Base-by-base conservation (phyloP, 257 asterid species). In the Gentiana dahurica region DNA sequence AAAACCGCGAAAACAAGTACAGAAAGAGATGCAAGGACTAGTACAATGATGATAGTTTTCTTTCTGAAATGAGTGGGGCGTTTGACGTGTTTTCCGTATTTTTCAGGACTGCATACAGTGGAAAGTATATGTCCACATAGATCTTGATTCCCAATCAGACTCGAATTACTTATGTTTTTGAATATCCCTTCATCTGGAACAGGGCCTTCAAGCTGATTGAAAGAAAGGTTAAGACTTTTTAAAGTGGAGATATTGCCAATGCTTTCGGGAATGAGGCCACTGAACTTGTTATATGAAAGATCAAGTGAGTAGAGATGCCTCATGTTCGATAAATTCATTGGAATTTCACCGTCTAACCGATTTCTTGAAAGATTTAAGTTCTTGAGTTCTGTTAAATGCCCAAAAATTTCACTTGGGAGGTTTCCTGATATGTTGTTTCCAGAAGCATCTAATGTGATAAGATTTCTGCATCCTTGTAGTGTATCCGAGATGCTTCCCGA, bases 181-280 rank as follows among this genome's bases (percentile, higher is more conserved):
- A 24, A 24, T 24, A 24, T 24, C 24, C 24, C 24, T 24, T 24
- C 1, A 24, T 24, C 24, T 24, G 24, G 24, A 24, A 24, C 24
- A 24, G 24, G 24, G 24, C 24, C 24, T 24, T 24, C 78, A 9
- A 89, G 93, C 60, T 58, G 60, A 64, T 89, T 89, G 81, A 70
- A 80, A 36, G 97, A 83, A 63, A 86, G 86, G 67, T 89, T 76
- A 75, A 89, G 85, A 57, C 66, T 48, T 63, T 67, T 79, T 76
- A 85, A 73, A 62, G 72, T 68, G 34, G 73, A 53, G 24, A 82
- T 67, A 35, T 65, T 66, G 62, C 77, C 69, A 33, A 78, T 71
- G 66, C 58, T 70, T 49, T 77, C 76, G 3, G 93, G 90, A 72
- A 84, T 84, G 47, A n/a, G 51, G 32, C 95, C 94, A 1, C 48